Evolutionary conservation across 1,284 basidiomycete species (phyloP), one percentile per base, ranked within the genome.

Genomic region (Apiotrichum porosum): DNA sequence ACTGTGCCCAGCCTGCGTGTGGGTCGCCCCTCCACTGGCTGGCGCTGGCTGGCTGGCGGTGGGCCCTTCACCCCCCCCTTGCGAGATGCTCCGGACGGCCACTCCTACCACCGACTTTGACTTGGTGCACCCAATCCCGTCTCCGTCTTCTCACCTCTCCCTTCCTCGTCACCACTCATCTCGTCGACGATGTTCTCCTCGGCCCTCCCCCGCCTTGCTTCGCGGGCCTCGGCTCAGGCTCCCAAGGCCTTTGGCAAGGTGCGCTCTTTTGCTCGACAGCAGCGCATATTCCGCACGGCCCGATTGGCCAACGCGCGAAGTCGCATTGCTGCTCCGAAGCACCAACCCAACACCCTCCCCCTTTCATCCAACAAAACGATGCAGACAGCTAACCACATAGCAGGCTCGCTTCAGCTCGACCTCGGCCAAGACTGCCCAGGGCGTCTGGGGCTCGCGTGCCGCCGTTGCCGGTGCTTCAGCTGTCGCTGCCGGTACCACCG

Each of bases 401-500:
- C 39, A 41, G 39, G 39, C 39, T 17, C 62, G 69, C 51, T 72
- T 68, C 63, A 61, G 63, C 49, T 66, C 66, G 37, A 49, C 60
- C 44, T 50, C 62, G 50, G 19, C 32, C 30, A 31, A 42, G 41
- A 26, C 41, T n/a, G 40, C 40, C 18, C 42, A 62, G 41, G 37
- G 56, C 37, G 56, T 60, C 54, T 53, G 65, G 47, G 53, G 80
- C 61, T 94, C 91, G 51, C 85, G 84, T 63, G 79, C 85, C 44
- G 83, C 89, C 37, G 79, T 93, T 51, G 80, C 82, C 52, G 84
- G 86, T 50, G 83, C 85, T 55, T 84, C 90, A 38, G 78, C 85
- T 55, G 76, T 87, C 68, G 83, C 92, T 42, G 86, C 79, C 57
- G 92, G 94, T 53, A 86, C 92, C 35, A 80, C 94, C 71, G 90